Conservation (phyloP, 2,329 filamentous ascomycete species). For the Hypoxylon sp. region DNA sequence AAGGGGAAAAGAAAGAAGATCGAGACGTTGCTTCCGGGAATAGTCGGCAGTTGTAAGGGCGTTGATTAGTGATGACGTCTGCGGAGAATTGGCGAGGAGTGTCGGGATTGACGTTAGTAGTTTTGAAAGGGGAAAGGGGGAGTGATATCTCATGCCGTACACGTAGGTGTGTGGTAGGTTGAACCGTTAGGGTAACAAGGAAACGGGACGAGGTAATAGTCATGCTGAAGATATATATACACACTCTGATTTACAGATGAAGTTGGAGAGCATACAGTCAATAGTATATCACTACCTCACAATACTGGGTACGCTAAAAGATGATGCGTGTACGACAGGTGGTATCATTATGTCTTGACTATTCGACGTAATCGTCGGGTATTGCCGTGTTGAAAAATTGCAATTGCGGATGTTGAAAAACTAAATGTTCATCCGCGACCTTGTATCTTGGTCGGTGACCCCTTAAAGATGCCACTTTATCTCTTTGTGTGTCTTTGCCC, state of each 20-base stretch:
- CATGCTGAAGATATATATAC: no score
- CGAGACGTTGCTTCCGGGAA: neutral
- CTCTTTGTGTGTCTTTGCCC: slow-evolving; percentile 36
- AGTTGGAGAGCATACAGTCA: neutral
- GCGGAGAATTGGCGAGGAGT: neutral
- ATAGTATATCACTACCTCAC: slow-evolving; percentile 5
- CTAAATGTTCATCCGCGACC: slow-evolving; percentile 28
- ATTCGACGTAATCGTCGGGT: slow-evolving; percentile 20
- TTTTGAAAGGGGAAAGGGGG: no score
- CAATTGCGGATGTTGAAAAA: slow-evolving; percentile 29
- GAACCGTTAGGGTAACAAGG: no score
- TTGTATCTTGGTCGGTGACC: slow-evolving; percentile 33
- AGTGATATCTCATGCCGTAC: no score
- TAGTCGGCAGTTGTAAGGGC: no score
- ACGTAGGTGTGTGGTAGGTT: no score
- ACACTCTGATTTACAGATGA: no score
- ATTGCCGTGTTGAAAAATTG: slow-evolving; percentile 40
- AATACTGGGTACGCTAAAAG: slow-evolving; percentile 6
- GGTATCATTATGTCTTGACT: slow-evolving; percentile 36
- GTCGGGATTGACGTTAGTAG: no score
- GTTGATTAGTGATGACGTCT: no score
- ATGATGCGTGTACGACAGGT: slow-evolving; percentile 32
- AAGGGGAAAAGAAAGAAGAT: neutral
- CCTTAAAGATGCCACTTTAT: slow-evolving; percentile 33
- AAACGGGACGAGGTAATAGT: no score